Evolutionary conservation across 2,329 filamentous ascomycete species (phyloP).

Genomic region (Talaromyces atroroseus): DNA sequence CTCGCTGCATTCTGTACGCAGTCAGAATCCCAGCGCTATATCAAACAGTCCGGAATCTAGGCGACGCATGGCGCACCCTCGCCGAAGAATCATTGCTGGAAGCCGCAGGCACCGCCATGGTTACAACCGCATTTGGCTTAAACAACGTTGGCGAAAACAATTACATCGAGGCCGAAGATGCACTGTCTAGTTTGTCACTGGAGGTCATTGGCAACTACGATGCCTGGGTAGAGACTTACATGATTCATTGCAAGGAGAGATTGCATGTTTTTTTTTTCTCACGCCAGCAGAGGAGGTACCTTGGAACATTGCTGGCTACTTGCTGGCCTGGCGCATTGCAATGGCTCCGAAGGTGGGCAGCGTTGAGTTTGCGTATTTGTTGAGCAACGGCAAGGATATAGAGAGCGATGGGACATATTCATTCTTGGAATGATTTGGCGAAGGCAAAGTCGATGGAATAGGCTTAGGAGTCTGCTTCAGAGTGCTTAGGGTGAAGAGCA

Average conservation of each 20-base stretch:
- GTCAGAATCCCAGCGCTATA: constrained; percentile 15
- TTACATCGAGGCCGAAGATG: constrained; percentile 4
- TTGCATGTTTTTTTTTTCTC: constrained; percentile 10
- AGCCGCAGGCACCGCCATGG: background rate
- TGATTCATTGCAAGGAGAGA: constrained; percentile 10
- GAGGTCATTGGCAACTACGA: constrained; percentile 15
- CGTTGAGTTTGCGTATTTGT: background rate
- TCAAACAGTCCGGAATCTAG: constrained; percentile 15
- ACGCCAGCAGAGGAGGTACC: constrained; percentile 16
- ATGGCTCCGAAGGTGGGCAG: constrained; percentile 14
- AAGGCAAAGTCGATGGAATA: background rate
- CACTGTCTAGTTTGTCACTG: constrained; percentile 11
- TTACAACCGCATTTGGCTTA: constrained; percentile 11
- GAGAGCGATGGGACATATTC: background rate
- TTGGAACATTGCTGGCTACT: constrained; percentile 19
- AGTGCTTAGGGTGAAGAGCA: too few species aligned
- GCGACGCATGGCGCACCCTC: constrained; percentile 15
- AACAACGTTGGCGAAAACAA: constrained; percentile 11
- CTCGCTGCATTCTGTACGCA: constrained; percentile 15
- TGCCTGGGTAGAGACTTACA: constrained; percentile 18
- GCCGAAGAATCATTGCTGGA: constrained; percentile 6
- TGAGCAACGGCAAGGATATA: background rate
- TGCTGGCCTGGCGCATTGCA: constrained; percentile 20
- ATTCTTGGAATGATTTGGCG: background rate
- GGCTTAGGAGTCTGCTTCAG: background rate